A percentile compares a stretch with the other conserved stretches of the same genome.
Conservation (phyloP, 495 filamentous ascomycete species). For the Cenococcum geophilum region DNA sequence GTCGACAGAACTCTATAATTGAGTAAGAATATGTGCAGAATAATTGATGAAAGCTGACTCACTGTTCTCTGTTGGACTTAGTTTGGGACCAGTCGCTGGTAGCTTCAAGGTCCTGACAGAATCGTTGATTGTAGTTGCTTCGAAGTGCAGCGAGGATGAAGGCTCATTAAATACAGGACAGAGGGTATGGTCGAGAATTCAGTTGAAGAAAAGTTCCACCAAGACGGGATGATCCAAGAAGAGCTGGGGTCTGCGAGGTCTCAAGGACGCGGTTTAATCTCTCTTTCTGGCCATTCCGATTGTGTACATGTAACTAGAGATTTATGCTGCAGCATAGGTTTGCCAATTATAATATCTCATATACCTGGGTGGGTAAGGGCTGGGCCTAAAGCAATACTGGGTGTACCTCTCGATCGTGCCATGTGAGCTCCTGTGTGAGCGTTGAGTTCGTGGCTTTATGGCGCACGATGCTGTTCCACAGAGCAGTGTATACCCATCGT, state of each 20-base stretch:
- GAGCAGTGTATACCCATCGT: background rate
- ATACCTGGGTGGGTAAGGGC: background rate
- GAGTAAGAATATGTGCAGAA: too few species aligned
- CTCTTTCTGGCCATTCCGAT: background rate
- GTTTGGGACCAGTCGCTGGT: background rate
- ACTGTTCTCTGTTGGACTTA: background rate
- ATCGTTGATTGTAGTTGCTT: background rate
- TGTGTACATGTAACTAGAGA: background rate
- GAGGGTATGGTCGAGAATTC: background rate
- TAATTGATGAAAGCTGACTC: too few species aligned
- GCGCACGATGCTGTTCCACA: background rate
- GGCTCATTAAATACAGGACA: background rate
- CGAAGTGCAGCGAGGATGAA: background rate
- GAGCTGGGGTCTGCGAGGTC: background rate
- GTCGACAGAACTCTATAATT: too few species aligned
- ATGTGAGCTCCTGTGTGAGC: too few species aligned
- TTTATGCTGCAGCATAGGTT: background rate
- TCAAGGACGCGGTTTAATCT: background rate
- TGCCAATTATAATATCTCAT: background rate
- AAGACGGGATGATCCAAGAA: background rate
- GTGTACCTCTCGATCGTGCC: background rate
- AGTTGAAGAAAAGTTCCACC: conserved; percentile 1
- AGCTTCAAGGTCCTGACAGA: background rate
- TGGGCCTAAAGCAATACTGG: background rate
- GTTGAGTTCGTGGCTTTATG: too few species aligned